Base-by-base conservation (phyloP, 345 rosid genomes). In the Fremontodendron californicum region DNA sequence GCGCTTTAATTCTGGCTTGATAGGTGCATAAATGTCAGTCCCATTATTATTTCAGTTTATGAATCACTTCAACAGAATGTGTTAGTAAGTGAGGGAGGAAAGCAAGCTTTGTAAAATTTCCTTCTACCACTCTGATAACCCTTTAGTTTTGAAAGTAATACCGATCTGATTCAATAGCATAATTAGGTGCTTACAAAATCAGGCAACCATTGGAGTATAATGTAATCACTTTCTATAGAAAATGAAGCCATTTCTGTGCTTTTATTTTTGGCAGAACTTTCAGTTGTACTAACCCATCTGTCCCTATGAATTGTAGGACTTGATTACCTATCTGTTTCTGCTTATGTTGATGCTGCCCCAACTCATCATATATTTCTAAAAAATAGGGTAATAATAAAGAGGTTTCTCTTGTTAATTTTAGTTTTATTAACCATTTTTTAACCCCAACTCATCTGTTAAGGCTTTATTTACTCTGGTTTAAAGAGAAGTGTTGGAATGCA, bases 321-420 rank as follows among this genome's bases (percentile, higher is more conserved):
- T 37, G 89, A 87, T 76, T 87, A 87, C 79, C 74, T 80, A 67
- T 83, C 86, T 52, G 75, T 77, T 77, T 62, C 77, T 54, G 81
- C 86, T 25, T 80, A 62, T 46, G 67, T 8, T 51, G 66, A 81
- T 62, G 73, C 58, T 27, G 66, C 46, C 35, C 78, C 78, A 3
- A 43, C 74, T 45, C 84, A 81, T 78, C 72, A 35, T 23, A 66
- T 71, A 11, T 74, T 83, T 31, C 77, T 83, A 0, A 61, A 51
- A 39, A 74, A 25, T 12, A 51, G 81, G 81, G 85, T 83, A 80
- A 58, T 73, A 67, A 48, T 1, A 15, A 23, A 37, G 27, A 54
- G 9, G 35, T 70, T 70, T 69, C 73, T 46, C 42, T 42, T 23
- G n/a, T 68, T 27, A 29, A 29, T 69, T 69, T 16, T 69, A 46